Evolutionary conservation across 495 filamentous ascomycete species (phyloP).

Genomic region (Tuber aestivum): DNA sequence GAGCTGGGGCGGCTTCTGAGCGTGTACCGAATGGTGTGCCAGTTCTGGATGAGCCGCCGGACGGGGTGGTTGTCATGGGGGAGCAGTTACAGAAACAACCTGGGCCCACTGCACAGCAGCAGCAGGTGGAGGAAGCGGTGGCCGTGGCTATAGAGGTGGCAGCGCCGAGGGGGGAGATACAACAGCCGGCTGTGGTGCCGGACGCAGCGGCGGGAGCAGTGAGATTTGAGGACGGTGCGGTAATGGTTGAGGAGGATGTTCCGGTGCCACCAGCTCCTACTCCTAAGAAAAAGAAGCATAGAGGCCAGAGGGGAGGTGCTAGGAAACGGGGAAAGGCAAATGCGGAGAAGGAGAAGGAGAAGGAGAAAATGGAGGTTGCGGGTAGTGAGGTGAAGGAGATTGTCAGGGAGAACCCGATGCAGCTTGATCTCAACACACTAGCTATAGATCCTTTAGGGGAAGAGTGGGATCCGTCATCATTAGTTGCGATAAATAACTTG

Average conservation of each 20-base stretch:
- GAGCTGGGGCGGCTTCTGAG: not conserved
- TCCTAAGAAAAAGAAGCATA: conserved; percentile 72
- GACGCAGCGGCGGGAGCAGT: conserved; percentile 25
- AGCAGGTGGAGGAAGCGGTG: not conserved
- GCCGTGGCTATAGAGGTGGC: not conserved
- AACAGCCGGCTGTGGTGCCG: conserved; percentile 2
- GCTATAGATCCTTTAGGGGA: conserved; percentile 29
- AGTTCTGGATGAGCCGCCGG: not conserved
- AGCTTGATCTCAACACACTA: conserved; percentile 43
- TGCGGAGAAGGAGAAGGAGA: conserved; percentile 48
- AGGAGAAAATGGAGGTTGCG: conserved; percentile 45
- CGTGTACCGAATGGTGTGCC: not conserved
- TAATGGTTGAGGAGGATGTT: conserved; percentile 21
- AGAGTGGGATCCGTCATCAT: conserved; percentile 14
- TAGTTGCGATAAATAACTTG: conserved; percentile 48
- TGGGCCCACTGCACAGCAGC: not conserved
- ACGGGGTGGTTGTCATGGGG: not conserved
- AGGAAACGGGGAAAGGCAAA: conserved; percentile 56
- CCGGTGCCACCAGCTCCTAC: conserved; percentile 34
- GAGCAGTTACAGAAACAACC: not conserved
- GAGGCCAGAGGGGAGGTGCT: conserved; percentile 75
- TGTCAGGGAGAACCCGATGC: conserved; percentile 41
- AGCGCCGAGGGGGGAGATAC: conserved; percentile 6
- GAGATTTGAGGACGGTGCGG: conserved; percentile 24
- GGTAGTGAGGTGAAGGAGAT: conserved; percentile 46